These are phyloP conservation scores for Hyaloscypha finlandica DNA, from an alignment of 495 filamentous ascomycete genomes.

Conservation along the genomic window DNA sequence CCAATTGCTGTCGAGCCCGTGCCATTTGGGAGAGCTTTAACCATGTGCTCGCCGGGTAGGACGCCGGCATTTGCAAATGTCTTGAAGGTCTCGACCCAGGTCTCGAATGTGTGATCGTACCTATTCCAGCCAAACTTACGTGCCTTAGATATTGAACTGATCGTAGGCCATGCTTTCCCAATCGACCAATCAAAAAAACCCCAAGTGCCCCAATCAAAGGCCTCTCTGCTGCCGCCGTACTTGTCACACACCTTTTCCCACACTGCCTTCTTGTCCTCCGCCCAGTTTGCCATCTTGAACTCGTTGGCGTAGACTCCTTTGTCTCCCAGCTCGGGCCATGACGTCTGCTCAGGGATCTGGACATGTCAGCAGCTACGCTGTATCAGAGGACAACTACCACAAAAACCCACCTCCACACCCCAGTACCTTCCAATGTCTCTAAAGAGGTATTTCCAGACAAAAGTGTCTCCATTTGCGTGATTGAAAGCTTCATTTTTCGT, in stretches of 20 bases:
- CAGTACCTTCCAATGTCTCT: too few species aligned
- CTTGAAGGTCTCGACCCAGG: not conserved
- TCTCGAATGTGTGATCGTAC: not conserved
- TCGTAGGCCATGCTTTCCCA: not conserved
- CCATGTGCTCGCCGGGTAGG: too few species aligned
- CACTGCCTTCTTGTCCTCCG: slow-evolving; percentile 33
- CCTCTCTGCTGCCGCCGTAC: slow-evolving; percentile 13
- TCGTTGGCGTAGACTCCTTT: too few species aligned
- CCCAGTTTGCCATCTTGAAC: slow-evolving; percentile 39
- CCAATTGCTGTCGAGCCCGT: too few species aligned
- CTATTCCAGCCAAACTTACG: not conserved
- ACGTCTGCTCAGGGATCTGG: too few species aligned
- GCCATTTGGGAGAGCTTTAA: too few species aligned
- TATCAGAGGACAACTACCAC: too few species aligned
- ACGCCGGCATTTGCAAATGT: too few species aligned
- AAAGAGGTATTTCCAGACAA: slow-evolving; percentile 38
- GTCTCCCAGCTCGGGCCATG: too few species aligned
- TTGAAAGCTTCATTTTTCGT: slow-evolving; percentile 37
- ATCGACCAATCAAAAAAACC: not conserved
- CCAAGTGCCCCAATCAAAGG: not conserved
- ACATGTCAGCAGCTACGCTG: too few species aligned
- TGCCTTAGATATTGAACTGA: not conserved
- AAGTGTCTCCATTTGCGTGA: slow-evolving; percentile 36
- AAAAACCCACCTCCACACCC: too few species aligned
- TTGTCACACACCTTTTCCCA: slow-evolving; percentile 37